Evolutionary conservation across 768 basidiomycete genomes (phyloP), one percentile per base, ranked within the genome.

Genomic region (Gyrodon lividus): DNA sequence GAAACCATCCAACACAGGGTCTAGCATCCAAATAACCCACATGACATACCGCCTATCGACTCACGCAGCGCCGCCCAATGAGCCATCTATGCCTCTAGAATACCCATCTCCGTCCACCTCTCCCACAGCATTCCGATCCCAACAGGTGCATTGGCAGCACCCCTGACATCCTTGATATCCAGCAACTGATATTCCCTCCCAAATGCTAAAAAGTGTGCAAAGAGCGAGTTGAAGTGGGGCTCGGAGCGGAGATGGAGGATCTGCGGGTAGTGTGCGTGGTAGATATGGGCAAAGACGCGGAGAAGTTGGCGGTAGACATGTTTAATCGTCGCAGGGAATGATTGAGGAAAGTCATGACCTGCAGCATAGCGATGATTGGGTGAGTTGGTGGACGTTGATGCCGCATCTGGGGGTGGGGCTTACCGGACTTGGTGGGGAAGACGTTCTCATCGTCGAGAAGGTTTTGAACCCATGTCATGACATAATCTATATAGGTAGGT

Each of bases 181-280:
- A 98, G 68, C 53, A 98, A 67, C 62, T 98, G 91, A 69, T 95
- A 98, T 69, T 98, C 92, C 56, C 81, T 80, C 0, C 96, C 96
- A 61, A 98, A 98, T 1, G 95, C 93, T 45, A 98, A 76, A 74
- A 97, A 99, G 71, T 98, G 96, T 0, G 96, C 96, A 69, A 98
- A 98, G 33, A 98, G 83, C 4, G 93, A 96, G 69, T 96, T 96
- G 75, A 96, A 95, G 68, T 96, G 94, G 0, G 91, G 91, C 65
- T 98, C 96, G 9, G 89, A 85, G 35, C 92, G 90, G 22, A 98
- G 81, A 64, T 98, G 93, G 20, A 98, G 81, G 64, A 98, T 88
- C 59, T 90, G 86, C 2, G 79, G 77, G 66, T 94, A 98, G 65
- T 98, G 96, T 8, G 92, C 89, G 67, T 98, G 88, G 68, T 98